Percentiles rank a stretch among this genome's conserved stretches.
phyloP scores from a whole-genome alignment of 2,329 filamentous ascomycete genomes.

The Teratosphaeria gauchensis region DNA sequence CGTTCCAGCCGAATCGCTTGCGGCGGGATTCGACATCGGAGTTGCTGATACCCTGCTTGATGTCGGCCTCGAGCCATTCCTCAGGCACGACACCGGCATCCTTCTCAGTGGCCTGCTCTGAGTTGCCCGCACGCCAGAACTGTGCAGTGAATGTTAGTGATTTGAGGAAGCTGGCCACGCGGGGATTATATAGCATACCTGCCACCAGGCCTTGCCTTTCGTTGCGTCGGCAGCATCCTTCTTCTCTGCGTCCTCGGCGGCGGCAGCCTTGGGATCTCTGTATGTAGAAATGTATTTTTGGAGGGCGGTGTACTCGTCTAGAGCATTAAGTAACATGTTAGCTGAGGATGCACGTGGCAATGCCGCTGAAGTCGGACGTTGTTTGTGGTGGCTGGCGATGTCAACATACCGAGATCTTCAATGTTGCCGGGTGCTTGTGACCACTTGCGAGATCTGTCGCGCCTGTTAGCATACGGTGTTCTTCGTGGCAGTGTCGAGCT shows the following conservation, averaged over 20 bases:
- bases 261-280: slow-evolving; percentile 47
- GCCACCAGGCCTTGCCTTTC: slow-evolving; percentile 39
- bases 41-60: slow-evolving; percentile 52
- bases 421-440: slow-evolving; percentile 31
- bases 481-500: background rate
- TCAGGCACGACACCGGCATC: slow-evolving; percentile 42
- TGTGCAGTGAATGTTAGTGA: slow-evolving; percentile 20
- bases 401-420: slow-evolving; percentile 30
- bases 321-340: slow-evolving; percentile 13
- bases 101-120: slow-evolving; percentile 21
- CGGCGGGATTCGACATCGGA: slow-evolving; percentile 54
- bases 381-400: background rate
- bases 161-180: background rate
- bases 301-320: slow-evolving; percentile 56
- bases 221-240: slow-evolving; percentile 41
- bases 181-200: slow-evolving; percentile 3
- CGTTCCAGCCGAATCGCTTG: slow-evolving; percentile 60
- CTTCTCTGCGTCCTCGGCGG: slow-evolving; percentile 28
- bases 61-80: slow-evolving; percentile 61
- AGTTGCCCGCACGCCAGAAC: slow-evolving; percentile 42
- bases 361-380: background rate
- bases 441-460: slow-evolving; percentile 27
- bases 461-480: background rate
- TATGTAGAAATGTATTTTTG: slow-evolving; percentile 61
- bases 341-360: slow-evolving; percentile 4